These are phyloP conservation scores for Aulographum hederae DNA, from an alignment of 2,329 filamentous ascomycete species.

Conservation along the genomic window DNA sequence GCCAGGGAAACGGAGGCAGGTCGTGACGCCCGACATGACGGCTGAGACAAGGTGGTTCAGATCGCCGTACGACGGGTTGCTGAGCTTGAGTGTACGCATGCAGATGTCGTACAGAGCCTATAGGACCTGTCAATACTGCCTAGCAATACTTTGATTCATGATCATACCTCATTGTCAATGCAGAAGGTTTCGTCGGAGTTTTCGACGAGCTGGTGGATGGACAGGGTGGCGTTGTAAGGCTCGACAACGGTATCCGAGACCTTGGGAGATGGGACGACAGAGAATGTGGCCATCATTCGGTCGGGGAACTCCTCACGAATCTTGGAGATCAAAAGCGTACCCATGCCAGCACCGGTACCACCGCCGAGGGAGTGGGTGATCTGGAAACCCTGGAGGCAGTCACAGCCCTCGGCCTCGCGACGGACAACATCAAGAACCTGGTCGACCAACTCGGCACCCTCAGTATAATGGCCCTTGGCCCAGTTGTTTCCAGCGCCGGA, in stretches of 20 bases:
- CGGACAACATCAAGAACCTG: conserved; percentile 96
- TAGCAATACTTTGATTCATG: no score
- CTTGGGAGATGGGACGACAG: conserved; percentile 95
- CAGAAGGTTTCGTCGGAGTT: conserved; percentile 99
- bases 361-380: conserved; percentile 99
- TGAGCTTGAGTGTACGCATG: conserved; percentile 98
- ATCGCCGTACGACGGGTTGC: conserved; percentile 96
- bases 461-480: conserved; percentile 99
- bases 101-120: conserved; percentile 97
- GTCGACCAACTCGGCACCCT: conserved; percentile 97
- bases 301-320: conserved; percentile 99
- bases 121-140: no score
- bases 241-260: conserved; percentile 99
- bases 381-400: conserved; percentile 99
- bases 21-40: conserved; percentile 99
- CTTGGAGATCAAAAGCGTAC: conserved; percentile 98
- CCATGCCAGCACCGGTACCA: conserved; percentile 99
- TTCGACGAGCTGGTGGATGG: conserved; percentile 96
- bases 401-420: conserved; percentile 95
- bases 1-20: conserved; percentile 95
- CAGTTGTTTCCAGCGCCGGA: conserved; percentile 99
- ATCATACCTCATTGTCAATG: conserved; percentile 91
- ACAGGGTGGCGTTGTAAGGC: conserved; percentile 99
- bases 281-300: conserved; percentile 99
- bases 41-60: conserved; percentile 98